These are phyloP conservation scores for Pseudopyricularia javanii DNA, from an alignment of 2,329 filamentous ascomycete species.

Conservation along the genomic window DNA sequence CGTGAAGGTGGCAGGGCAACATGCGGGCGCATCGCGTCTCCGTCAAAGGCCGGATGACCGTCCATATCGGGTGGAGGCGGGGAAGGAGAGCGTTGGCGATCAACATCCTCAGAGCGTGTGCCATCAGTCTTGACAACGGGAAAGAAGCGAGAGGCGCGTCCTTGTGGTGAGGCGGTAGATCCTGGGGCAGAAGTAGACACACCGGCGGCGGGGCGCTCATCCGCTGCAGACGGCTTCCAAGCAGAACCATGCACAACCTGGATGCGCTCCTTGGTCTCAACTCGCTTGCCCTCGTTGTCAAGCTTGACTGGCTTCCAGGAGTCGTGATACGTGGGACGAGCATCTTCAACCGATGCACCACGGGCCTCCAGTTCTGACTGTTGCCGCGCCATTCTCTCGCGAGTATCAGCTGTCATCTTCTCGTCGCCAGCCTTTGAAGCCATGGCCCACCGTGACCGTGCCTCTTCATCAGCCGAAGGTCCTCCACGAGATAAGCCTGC, in stretches of 20 bases:
- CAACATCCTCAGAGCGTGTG: conserved; percentile 2
- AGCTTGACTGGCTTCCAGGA: conserved; percentile 35
- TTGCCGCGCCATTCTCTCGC: conserved; percentile 25
- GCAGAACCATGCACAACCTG: conserved; percentile 12
- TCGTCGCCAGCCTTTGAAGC: conserved; percentile 34
- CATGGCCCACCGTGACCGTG: conserved; percentile 20
- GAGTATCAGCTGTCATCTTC: conserved; percentile 24
- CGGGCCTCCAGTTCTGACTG: conserved; percentile 31
- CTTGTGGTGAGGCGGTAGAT: conserved; percentile 23
- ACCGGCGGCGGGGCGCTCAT: conserved; percentile 5
- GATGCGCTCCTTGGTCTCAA: conserved; percentile 14
- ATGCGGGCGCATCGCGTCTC: conserved; percentile 50
- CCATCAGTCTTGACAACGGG: conserved; percentile 20
- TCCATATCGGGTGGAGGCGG: conserved; percentile 61
- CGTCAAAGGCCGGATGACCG: conserved; percentile 61
- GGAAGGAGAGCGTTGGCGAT: conserved; percentile 44
- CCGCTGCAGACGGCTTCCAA: conserved; percentile 7
- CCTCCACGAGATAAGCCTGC: background rate
- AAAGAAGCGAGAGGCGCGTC: conserved; percentile 49
- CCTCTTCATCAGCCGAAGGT: background rate
- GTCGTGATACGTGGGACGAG: conserved; percentile 36
- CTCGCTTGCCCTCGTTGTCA: conserved; percentile 21
- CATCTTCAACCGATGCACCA: conserved; percentile 28
- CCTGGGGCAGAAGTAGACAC: conserved; percentile 4
- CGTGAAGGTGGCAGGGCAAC: conserved; percentile 58